Evolutionary conservation across 2,329 filamentous ascomycete species (phyloP).

Genomic region (Botrytis paeoniae): DNA sequence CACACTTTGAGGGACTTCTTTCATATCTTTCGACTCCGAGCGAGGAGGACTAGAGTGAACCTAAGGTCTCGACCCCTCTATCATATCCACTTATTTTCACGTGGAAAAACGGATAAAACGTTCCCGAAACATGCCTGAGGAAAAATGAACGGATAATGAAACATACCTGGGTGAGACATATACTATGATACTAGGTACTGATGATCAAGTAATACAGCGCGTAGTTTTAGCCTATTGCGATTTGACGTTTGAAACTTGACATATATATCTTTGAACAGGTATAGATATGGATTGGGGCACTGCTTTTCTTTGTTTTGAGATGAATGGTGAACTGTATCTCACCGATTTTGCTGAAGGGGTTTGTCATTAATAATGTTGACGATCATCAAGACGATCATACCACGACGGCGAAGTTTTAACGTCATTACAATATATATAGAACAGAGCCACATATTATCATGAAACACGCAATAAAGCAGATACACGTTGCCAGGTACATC

Average conservation of each 20-base stretch:
- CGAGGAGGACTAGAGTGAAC: background rate
- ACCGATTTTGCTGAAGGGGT: no score
- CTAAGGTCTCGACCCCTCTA: background rate
- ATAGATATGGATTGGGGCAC: background rate
- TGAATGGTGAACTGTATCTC: background rate
- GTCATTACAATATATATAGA: background rate
- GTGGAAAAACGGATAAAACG: background rate
- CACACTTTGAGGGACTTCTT: background rate
- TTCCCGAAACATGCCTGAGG: background rate
- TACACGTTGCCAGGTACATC: background rate
- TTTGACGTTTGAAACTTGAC: background rate
- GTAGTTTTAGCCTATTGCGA: background rate
- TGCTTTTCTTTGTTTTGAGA: background rate
- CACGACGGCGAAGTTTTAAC: background rate
- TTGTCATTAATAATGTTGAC: background rate
- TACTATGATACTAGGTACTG: background rate
- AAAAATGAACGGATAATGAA: conserved; percentile 1
- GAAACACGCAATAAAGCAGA: conserved; percentile 1
- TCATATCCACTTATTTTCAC: conserved; percentile 4
- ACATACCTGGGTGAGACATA: background rate
- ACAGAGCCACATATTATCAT: conserved; percentile 3
- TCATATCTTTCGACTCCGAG: background rate
- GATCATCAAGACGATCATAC: background rate
- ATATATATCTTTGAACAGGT: background rate
- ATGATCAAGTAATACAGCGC: background rate